These are phyloP conservation scores for Fomitopsis serialis DNA, from an alignment of 768 basidiomycete species.

Conservation along the genomic window DNA sequence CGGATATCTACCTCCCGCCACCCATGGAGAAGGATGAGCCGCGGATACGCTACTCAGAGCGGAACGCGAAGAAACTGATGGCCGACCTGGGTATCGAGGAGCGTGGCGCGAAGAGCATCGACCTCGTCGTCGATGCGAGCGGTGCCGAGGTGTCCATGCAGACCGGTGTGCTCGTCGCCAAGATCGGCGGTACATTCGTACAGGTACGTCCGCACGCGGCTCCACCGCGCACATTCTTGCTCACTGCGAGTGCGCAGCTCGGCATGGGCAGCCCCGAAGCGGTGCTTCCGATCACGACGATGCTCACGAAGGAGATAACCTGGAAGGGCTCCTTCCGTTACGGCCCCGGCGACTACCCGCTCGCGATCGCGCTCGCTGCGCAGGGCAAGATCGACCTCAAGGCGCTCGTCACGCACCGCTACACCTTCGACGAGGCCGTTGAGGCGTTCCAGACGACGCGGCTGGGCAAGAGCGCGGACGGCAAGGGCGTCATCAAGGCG, in stretches of 20 bases:
- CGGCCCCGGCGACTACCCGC: conserved; percentile 78
- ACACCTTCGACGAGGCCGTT: conserved; percentile 66
- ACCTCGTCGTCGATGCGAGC: conserved; percentile 87
- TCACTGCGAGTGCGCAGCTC: conserved; percentile 41
- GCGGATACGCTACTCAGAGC: conserved; percentile 63
- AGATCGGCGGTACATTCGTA: conserved; percentile 70
- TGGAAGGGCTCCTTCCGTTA: conserved; percentile 94
- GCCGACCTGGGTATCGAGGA: conserved; percentile 61
- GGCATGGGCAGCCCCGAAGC: conserved; percentile 84
- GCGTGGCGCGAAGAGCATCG: conserved; percentile 65
- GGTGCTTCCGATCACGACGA: conserved; percentile 60
- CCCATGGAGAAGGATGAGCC: conserved; percentile 57
- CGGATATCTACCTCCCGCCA: conserved; percentile 66
- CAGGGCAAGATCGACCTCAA: conserved; percentile 82
- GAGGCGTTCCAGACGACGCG: conserved; percentile 81
- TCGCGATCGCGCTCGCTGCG: conserved; percentile 80
- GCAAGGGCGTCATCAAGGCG: conserved; percentile 83
- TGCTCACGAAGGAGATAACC: conserved; percentile 74
- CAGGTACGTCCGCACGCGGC: conserved; percentile 36
- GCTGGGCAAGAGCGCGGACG: conserved; percentile 77
- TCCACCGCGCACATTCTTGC: background rate
- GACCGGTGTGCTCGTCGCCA: conserved; percentile 72
- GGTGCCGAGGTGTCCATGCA: conserved; percentile 92
- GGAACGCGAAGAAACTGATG: conserved; percentile 66
- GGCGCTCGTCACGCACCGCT: conserved; percentile 87